Evolutionary conservation across 2,329 filamentous ascomycete species (phyloP).

Genomic region (Beauveria varroae): DNA sequence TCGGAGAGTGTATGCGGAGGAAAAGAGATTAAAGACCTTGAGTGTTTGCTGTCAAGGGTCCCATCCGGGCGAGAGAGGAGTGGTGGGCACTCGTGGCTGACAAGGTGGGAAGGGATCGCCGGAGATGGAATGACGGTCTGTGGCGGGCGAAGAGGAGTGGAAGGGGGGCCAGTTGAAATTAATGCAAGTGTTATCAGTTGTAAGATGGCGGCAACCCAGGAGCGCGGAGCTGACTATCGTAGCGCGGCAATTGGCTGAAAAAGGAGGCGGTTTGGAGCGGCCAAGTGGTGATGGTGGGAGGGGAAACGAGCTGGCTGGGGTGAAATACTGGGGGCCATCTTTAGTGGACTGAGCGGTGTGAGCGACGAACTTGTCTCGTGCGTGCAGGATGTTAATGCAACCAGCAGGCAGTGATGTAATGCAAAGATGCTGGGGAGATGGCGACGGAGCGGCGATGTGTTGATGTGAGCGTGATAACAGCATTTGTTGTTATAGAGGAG

Average conservation of each 20-base stretch:
- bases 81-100: not conserved
- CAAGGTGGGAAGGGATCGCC: slow-evolving; percentile 3
- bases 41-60: not conserved
- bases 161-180: not conserved
- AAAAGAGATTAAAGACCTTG: not conserved
- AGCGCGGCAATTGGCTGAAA: slow-evolving; percentile 9
- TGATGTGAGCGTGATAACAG: not conserved
- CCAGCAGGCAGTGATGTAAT: not conserved
- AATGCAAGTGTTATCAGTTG: not conserved
- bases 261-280: not conserved
- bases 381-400: not conserved
- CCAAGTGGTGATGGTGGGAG: not conserved
- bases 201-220: not conserved
- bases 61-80: not conserved
- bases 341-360: slow-evolving; percentile 3
- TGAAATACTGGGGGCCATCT: not conserved
- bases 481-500: too few species aligned
- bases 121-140: not conserved
- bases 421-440: not conserved
- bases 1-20: not conserved
- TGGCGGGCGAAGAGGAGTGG: not conserved
- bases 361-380: slow-evolving; percentile 2
- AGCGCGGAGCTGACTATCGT: slow-evolving; percentile 11
- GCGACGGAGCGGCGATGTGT: not conserved
- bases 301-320: not conserved